Conservation (phyloP, 257 asterid species). For the Thymus mandschuricus region DNA sequence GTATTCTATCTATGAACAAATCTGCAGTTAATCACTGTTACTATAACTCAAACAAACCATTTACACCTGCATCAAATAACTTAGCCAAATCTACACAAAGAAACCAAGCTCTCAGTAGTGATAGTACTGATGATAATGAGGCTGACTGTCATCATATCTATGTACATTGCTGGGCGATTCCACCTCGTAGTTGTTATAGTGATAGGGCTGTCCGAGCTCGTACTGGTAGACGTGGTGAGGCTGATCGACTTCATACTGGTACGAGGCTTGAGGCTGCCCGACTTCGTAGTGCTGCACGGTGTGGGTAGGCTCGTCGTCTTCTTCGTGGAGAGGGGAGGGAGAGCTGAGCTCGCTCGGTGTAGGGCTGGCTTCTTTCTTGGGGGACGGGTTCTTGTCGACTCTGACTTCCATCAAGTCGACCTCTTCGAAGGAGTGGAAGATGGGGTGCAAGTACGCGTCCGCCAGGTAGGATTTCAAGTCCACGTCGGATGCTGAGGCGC, state of each 20-base stretch:
- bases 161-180: constrained; percentile 36
- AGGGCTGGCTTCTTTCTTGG: constrained; percentile 34
- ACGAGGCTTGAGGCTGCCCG: constrained; percentile 41
- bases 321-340: constrained; percentile 47
- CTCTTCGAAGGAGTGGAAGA: constrained; percentile 84
- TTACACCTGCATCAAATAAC: constrained; percentile 24
- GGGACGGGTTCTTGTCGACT: constrained; percentile 46
- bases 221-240: constrained; percentile 47
- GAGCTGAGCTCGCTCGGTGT: constrained; percentile 57
- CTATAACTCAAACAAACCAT: not conserved
- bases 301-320: constrained; percentile 46
- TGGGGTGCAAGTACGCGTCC: constrained; percentile 94
- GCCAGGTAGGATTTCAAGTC: constrained; percentile 69
- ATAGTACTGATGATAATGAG: constrained; percentile 52
- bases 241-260: constrained; percentile 48
- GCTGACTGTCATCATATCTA: constrained; percentile 41
- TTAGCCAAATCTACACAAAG: constrained; percentile 2
- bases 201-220: constrained; percentile 50
- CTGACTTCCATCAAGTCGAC: constrained; percentile 66
- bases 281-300: constrained; percentile 56
- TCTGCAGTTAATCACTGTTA: not conserved
- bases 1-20: not conserved
- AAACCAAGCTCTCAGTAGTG: constrained; percentile 42
- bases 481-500: constrained; percentile 51
- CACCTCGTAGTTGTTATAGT: constrained; percentile 49